A percentile compares a stretch with the other conserved stretches of the same genome.
phyloP scores from a whole-genome alignment of 345 rosid species.

The Melaleuca alternifolia region DNA sequence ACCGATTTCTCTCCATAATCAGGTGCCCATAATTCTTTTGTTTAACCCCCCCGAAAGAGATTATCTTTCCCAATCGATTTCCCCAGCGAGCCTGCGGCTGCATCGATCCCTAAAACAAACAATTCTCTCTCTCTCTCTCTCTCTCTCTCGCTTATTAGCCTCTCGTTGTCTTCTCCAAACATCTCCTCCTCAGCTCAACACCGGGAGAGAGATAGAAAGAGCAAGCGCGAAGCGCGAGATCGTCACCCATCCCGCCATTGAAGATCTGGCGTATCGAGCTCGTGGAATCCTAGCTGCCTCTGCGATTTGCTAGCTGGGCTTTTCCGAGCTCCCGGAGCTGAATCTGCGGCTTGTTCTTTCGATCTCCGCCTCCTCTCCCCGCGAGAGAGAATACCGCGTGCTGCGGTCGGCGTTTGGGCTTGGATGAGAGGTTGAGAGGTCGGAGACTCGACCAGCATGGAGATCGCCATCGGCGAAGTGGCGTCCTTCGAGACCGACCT shows the following conservation, averaged over 20 bases:
- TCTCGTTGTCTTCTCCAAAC: neutral
- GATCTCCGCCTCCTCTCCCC: neutral
- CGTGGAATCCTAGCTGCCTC: neutral
- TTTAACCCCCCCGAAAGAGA: neutral
- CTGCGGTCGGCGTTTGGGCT: neutral
- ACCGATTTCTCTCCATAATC: neutral
- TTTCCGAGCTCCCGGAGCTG: neutral
- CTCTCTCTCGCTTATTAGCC: neutral
- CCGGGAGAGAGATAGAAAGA: neutral
- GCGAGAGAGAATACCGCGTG: neutral
- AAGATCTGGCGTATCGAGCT: neutral
- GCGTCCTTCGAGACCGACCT: slow-evolving; percentile 46
- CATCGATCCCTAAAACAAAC: neutral
- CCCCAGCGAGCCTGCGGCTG: neutral
- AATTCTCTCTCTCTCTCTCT: neutral
- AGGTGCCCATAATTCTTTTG: neutral
- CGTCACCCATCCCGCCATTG: neutral
- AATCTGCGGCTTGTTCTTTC: neutral
- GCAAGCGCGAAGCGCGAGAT: neutral
- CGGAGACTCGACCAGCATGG: neutral
- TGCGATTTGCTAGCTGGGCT: neutral
- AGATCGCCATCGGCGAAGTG: slow-evolving; percentile 17
- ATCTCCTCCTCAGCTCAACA: neutral
- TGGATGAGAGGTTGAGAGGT: neutral
- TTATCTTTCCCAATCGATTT: neutral